phyloP scores from a whole-genome alignment of 2,329 filamentous ascomycete genomes.

The Monosporascus ibericus region DNA sequence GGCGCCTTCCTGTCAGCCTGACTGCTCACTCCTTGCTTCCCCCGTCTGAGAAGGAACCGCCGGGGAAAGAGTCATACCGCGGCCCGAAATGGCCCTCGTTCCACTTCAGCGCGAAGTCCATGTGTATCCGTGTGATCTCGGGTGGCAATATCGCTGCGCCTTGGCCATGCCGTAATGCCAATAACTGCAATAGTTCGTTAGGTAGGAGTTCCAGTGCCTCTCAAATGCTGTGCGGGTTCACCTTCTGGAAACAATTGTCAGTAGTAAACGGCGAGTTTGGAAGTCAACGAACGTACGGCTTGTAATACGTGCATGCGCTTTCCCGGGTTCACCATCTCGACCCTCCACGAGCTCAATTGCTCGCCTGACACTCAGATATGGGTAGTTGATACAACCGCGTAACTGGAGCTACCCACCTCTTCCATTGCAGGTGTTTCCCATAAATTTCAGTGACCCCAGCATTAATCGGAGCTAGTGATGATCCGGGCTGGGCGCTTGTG shows the following conservation, averaged over 20 bases:
- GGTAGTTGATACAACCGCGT: too few relatives aligned
- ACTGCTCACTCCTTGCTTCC: constrained; percentile 39
- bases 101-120: constrained; percentile 61
- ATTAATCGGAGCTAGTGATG: too few relatives aligned
- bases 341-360: constrained; percentile 15
- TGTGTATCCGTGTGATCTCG: constrained; percentile 67
- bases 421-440: too few relatives aligned
- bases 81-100: constrained; percentile 66
- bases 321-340: constrained; percentile 30
- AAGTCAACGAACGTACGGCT: constrained; percentile 17
- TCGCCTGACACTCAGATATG: not conserved
- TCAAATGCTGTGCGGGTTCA: constrained; percentile 10
- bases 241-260: constrained; percentile 23
- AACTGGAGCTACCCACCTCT: too few relatives aligned
- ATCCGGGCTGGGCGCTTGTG: too few relatives aligned
- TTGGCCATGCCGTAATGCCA: constrained; percentile 63
- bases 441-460: too few relatives aligned
- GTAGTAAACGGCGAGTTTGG: constrained; percentile 7
- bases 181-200: constrained; percentile 14
- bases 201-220: not conserved
- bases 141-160: constrained; percentile 77
- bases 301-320: constrained; percentile 28
- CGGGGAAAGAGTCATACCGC: constrained; percentile 43
- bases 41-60: not conserved
- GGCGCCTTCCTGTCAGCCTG: constrained; percentile 18